phyloP scores from a whole-genome alignment of 2,329 filamentous ascomycete genomes.

The Colletotrichum ledebouriae region DNA sequence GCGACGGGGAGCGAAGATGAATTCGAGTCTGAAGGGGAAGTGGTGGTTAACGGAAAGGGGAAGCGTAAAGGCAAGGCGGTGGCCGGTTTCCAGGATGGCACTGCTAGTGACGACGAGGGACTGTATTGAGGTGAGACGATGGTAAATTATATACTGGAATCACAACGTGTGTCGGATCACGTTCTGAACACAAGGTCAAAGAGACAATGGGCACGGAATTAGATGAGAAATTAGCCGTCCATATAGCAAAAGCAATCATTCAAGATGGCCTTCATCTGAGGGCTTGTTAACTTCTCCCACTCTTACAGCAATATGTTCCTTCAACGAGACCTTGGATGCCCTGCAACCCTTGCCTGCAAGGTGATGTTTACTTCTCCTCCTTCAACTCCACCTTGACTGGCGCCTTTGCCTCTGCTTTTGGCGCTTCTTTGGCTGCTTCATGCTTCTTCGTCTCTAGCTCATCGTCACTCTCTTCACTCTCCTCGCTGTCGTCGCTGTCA shows the following conservation, averaged over 20 bases:
- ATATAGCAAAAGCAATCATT: slow-evolving; percentile 19
- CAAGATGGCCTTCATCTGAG: slow-evolving; percentile 1
- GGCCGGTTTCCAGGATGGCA: slow-evolving; percentile 65
- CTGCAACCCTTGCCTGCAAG: slow-evolving; percentile 13
- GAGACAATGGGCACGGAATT: slow-evolving; percentile 3
- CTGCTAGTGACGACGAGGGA: slow-evolving; percentile 69
- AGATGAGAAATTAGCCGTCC: slow-evolving; percentile 4
- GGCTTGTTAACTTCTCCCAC: slow-evolving; percentile 8
- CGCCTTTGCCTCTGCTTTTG: slow-evolving; percentile 26
- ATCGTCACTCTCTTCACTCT: slow-evolving; percentile 44
- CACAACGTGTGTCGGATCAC: too few species aligned
- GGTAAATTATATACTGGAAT: background rate
- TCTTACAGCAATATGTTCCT: slow-evolving; percentile 1
- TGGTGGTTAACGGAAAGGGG: slow-evolving; percentile 47
- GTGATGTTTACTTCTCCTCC: slow-evolving; percentile 24
- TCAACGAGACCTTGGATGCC: background rate
- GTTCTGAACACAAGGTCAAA: background rate
- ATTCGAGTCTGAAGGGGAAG: slow-evolving; percentile 50
- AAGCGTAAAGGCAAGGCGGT: slow-evolving; percentile 71
- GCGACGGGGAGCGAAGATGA: slow-evolving; percentile 52
- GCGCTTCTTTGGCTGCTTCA: slow-evolving; percentile 30
- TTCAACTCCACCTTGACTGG: slow-evolving; percentile 23
- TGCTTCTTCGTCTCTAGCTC: slow-evolving; percentile 45
- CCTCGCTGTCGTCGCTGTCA: slow-evolving; percentile 47
- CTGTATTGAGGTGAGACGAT: slow-evolving; percentile 60